Evolutionary conservation across 768 basidiomycete species (phyloP), one percentile per base, ranked within the genome.

Genomic region (Trametes sanguinea): DNA sequence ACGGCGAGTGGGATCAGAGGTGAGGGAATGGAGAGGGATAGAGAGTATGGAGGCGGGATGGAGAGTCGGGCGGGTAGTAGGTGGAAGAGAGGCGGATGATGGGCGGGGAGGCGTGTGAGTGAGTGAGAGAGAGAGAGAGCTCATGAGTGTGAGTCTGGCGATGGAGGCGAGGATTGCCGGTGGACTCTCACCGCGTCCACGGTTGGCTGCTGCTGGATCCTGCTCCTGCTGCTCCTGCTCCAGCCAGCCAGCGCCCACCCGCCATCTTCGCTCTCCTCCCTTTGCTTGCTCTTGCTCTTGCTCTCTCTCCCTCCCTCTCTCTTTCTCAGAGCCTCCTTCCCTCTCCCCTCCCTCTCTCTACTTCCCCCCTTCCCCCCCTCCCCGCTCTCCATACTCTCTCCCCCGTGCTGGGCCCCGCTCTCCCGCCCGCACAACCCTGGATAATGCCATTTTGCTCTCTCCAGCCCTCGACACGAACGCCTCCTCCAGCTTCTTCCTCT

Each of bases 391-490:
- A 60, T 68, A 64, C 63, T 68, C 44, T 59, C 69, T 67, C 66
- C 69, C 64, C 22, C n/a, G 48, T 44, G 39, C 56, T 61, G 60
- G 58, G 54, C 66, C 35, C 54, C 37, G 51, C 51, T 43, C 55
- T 46, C 39, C 58, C 45, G 60, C 67, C 65, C 55, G 55, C 60
- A 60, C 66, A 62, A 67, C 63, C 65, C 68, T 65, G 69, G 73
- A 72, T 69, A 70, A 75, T 75, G 74, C 72, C 51, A 69, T 62
- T 71, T 69, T 66, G 70, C 68, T 57, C 61, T 61, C 43, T 57
- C 66, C 62, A 61, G 45, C 63, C 67, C 53, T 59, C 56, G 50
- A 47, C 63, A 63, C 60, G 50, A 35, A 22, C 62, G 51, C 55
- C 39, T 51, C 64, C 33, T 64, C 54, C 59, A 53, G 63, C 60